Evolutionary conservation across 257 asterid genomes (phyloP).

Genomic region (Nicotiana attenuata): DNA sequence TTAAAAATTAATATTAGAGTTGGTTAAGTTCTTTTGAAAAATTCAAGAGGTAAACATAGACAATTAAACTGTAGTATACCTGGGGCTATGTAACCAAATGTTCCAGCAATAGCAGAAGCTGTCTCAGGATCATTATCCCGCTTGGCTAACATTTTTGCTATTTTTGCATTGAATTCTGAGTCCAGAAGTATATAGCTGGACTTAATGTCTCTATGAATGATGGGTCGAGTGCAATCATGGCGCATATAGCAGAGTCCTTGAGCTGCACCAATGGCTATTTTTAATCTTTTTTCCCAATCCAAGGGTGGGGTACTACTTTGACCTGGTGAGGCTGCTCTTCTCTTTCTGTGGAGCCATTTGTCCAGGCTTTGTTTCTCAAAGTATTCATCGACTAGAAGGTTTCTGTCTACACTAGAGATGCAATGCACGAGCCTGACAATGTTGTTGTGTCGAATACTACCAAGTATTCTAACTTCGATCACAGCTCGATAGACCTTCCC

Average conservation of each 20-base stretch:
- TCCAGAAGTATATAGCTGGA: slow-evolving; percentile 62
- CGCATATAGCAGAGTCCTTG: slow-evolving; percentile 68
- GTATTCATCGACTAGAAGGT: slow-evolving; percentile 55
- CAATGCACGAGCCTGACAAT: slow-evolving; percentile 60
- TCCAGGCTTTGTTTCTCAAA: slow-evolving; percentile 53
- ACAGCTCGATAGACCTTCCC: slow-evolving; percentile 46
- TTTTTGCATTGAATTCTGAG: slow-evolving; percentile 41
- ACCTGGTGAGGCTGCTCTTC: slow-evolving; percentile 21
- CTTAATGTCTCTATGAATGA: slow-evolving; percentile 61
- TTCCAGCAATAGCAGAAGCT: slow-evolving; percentile 53
- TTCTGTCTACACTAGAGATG: slow-evolving; percentile 34
- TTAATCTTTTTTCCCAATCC: slow-evolving; percentile 58
- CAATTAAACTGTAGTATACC: slow-evolving; percentile 23
- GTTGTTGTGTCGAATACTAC: slow-evolving; percentile 49
- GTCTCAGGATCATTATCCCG: slow-evolving; percentile 35
- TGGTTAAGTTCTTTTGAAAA: not conserved
- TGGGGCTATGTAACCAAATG: slow-evolving; percentile 65
- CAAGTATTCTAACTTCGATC: slow-evolving; percentile 39
- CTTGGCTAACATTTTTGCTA: slow-evolving; percentile 40
- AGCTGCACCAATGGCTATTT: slow-evolving; percentile 56
- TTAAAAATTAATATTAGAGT: not conserved
- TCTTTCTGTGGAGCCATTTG: slow-evolving; percentile 40
- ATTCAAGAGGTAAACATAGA: not conserved
- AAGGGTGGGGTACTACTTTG: slow-evolving; percentile 23
- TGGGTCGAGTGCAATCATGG: slow-evolving; percentile 47